Base-by-base conservation (phyloP, 2,329 filamentous ascomycete genomes). In the Aspergillus niger region DNA sequence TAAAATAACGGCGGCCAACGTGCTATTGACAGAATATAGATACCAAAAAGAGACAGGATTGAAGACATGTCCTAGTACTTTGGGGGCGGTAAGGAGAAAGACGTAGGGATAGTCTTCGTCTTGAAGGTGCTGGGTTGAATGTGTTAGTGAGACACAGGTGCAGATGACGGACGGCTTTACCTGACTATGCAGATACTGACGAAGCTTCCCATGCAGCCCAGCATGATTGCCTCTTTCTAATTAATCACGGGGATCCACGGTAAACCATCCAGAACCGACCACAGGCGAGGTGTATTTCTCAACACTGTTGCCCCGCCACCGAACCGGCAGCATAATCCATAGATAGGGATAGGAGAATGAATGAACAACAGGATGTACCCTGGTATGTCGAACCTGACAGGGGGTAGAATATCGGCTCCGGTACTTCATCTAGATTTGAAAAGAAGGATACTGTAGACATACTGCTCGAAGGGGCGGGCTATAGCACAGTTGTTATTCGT, bases 21-120 rank as follows among this genome's bases (percentile, higher is more conserved):
- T 15, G 26, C 13, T 48, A 2, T 36, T 47, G 15, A 39, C 17
- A 2, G 57, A 54, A 26, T 59, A 59, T 8, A 59, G 17, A 41
- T 59, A 59, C 57, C 57, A 59, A 13, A 59, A 44, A 3, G 57
- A 59, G 15, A 59, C 38, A 1, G 57, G 57, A 38, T 54, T 59
- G 50, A 59, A 59, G n/a, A 51, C 43, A 59, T 54, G 52, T 10
- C 57, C 57, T 8, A 53, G 36, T n/a, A 59, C 26, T n/a, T 48
- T 59, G 6, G 49, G 49, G 5, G 57, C 49, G 15, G 57, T 59
- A 8, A 59, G 22, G 10, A 59, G 39, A 13, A 38, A 49, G 41
- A 54, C 41, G 20, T 59, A 54, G 10, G 49, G 38, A 22, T 54
- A 59, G 13, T 54, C 50, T 5, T 41, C 24, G n/a, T 32, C 20